phyloP scores from a whole-genome alignment of 352 stramenopile genomes.

The Blastocystis sp. region DNA sequence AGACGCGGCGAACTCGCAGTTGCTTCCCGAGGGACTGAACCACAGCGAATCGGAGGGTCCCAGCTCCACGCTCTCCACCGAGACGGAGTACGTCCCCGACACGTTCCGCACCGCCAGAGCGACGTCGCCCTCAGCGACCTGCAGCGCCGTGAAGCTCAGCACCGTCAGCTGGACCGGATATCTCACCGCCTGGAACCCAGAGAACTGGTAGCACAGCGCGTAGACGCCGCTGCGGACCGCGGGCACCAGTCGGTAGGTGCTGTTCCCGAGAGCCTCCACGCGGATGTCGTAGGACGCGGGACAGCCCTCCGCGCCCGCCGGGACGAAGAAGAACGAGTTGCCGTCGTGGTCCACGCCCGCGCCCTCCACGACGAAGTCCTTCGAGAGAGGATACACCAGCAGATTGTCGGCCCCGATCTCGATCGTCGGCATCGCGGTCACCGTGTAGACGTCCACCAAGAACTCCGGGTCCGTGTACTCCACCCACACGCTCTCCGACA shows the following conservation, averaged over 20 bases:
- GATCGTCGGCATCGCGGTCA: neutral
- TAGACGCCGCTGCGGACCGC: neutral
- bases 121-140: neutral
- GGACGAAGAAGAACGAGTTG: slow-evolving; percentile 28
- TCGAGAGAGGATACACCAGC: neutral
- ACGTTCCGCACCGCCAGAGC: slow-evolving; percentile 18
- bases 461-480: neutral
- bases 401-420: neutral
- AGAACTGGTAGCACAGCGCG: slow-evolving; percentile 56
- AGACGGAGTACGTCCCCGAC: neutral
- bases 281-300: neutral
- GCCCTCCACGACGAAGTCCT: slow-evolving; percentile 28
- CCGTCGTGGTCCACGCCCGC: neutral
- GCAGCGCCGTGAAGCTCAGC: slow-evolving; percentile 32
- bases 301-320: neutral
- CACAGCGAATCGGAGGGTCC: neutral
- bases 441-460: neutral
- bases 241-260: neutral
- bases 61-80: neutral
- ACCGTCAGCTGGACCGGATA: neutral
- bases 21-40: neutral
- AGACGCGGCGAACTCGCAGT: neutral
- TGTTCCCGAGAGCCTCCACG: neutral
- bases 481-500: neutral
- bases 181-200: neutral